Evolutionary conservation across 2,329 filamentous ascomycete species (phyloP).

Genomic region (Phoma sp.): DNA sequence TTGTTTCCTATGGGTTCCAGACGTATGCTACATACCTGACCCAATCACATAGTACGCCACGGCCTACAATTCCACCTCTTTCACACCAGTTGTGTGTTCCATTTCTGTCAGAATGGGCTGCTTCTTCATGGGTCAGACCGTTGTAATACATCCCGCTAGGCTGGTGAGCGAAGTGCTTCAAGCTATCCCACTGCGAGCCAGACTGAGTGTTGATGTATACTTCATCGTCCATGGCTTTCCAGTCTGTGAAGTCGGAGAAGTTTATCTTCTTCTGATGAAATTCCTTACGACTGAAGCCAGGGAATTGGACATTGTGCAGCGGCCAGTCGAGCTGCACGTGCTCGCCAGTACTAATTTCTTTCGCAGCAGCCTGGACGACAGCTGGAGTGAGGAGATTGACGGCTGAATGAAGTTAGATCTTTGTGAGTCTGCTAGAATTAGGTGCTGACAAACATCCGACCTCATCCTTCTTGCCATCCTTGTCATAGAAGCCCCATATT

Average conservation of each 20-base stretch:
- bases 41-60: slow-evolving; percentile 44
- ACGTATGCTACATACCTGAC: slow-evolving; percentile 17
- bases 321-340: slow-evolving; percentile 63
- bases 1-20: too few relatives aligned
- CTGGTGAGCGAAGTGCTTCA: slow-evolving; percentile 46
- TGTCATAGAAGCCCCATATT: slow-evolving; percentile 45
- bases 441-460: slow-evolving; percentile 54
- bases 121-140: slow-evolving; percentile 39
- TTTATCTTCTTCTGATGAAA: slow-evolving; percentile 59
- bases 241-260: slow-evolving; percentile 42
- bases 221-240: slow-evolving; percentile 41
- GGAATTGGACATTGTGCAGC: slow-evolving; percentile 61
- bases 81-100: slow-evolving; percentile 47
- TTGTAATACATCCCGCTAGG: slow-evolving; percentile 37
- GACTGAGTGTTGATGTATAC: slow-evolving; percentile 43
- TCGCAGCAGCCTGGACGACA: slow-evolving; percentile 56
- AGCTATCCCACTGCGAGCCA: slow-evolving; percentile 45
- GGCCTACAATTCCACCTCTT: slow-evolving; percentile 43
- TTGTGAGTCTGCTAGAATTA: too few relatives aligned
- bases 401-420: slow-evolving; percentile 18
- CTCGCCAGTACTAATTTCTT: slow-evolving; percentile 59
- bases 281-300: slow-evolving; percentile 59
- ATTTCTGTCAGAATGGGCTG: slow-evolving; percentile 29
- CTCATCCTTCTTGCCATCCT: slow-evolving; percentile 55
- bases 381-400: slow-evolving; percentile 57